Evolutionary conservation across 257 asterid genomes (phyloP).

Genomic region (Rauvolfia tetraphylla): DNA sequence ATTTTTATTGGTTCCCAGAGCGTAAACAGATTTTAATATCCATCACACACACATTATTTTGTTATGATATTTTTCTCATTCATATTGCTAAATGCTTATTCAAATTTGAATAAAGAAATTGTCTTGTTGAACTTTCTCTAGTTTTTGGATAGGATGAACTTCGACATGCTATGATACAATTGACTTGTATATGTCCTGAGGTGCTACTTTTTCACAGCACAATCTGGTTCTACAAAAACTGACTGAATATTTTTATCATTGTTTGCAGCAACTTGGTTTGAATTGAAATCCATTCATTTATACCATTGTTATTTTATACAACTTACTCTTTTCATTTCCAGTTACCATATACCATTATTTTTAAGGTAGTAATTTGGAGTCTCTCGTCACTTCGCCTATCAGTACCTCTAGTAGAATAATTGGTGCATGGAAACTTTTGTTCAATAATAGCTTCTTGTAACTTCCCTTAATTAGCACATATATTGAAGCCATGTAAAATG

Average conservation of each 20-base stretch:
- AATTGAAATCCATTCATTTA: neutral
- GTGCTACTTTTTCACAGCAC: neutral
- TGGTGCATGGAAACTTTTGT: neutral
- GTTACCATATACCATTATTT: neutral
- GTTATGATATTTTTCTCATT: neutral
- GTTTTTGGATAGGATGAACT: constrained; percentile 3
- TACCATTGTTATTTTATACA: neutral
- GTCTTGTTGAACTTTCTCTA: neutral
- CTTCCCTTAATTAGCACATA: neutral
- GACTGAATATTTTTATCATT: neutral
- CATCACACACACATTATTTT: neutral
- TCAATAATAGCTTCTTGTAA: neutral
- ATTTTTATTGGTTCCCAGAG: neutral
- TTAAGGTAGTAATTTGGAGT: neutral
- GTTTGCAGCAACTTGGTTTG: neutral
- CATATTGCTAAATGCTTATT: neutral
- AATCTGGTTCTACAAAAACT: neutral
- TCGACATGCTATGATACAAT: neutral
- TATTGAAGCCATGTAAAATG: neutral
- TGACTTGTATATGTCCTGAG: neutral
- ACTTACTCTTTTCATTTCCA: neutral
- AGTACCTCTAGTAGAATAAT: neutral
- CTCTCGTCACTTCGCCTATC: neutral
- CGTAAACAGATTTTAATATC: neutral
- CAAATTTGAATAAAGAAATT: neutral